These are phyloP conservation scores for Talaromyces adpressus DNA, from an alignment of 495 filamentous ascomycete species.

Conservation along the genomic window DNA sequence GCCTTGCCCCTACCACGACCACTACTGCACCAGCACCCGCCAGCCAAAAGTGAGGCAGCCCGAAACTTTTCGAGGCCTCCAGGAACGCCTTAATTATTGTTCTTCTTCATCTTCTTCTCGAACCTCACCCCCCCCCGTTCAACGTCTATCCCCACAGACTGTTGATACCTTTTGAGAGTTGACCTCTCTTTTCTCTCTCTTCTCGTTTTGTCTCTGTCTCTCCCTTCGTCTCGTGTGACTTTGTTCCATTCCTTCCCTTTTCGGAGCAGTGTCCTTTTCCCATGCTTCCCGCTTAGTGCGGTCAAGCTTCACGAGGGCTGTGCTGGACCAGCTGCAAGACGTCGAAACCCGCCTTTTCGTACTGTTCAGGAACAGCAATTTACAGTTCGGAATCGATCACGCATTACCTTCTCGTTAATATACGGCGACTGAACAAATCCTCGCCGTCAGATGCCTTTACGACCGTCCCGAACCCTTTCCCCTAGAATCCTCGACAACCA, in stretches of 20 bases:
- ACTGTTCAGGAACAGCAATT: background rate
- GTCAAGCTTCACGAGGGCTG: slow-evolving; percentile 1
- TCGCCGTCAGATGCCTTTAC: background rate
- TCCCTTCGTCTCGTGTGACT: background rate
- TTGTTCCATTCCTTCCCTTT: background rate
- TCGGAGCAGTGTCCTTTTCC: background rate
- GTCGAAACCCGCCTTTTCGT: background rate
- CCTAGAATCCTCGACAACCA: background rate
- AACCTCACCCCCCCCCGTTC: background rate
- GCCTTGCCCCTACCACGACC: background rate
- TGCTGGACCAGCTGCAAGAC: background rate
- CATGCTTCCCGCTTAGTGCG: slow-evolving; percentile 5
- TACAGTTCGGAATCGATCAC: background rate
- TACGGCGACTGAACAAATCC: background rate
- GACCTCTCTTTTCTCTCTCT: slow-evolving; percentile 2
- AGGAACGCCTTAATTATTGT: background rate
- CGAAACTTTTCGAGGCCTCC: background rate
- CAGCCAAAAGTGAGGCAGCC: background rate
- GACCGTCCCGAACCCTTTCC: background rate
- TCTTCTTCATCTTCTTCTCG: background rate
- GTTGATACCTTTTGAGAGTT: background rate
- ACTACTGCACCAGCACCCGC: background rate
- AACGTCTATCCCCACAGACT: background rate
- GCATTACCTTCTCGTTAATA: background rate
- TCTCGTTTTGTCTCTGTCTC: background rate